phyloP scores from a whole-genome alignment of 345 rosid genomes.

The Schrenkiella parvula region DNA sequence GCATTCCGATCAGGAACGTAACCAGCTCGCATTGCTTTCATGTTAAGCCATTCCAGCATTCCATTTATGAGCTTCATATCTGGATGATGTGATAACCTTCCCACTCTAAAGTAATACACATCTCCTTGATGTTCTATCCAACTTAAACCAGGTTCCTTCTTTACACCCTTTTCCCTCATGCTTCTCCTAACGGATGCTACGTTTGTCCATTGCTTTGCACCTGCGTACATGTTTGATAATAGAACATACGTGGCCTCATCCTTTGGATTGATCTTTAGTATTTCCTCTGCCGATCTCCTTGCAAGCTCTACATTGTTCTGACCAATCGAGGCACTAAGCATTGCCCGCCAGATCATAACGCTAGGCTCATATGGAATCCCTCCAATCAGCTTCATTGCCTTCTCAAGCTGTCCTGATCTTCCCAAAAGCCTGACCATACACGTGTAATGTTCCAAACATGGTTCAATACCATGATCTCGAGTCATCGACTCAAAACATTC shows the following conservation, averaged over 20 bases:
- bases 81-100: slow-evolving; percentile 54
- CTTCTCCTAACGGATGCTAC: slow-evolving; percentile 61
- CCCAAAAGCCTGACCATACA: slow-evolving; percentile 85
- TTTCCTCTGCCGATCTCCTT: slow-evolving; percentile 46
- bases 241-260: slow-evolving; percentile 77
- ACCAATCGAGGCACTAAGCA: slow-evolving; percentile 76
- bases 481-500: slow-evolving; percentile 68
- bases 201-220: slow-evolving; percentile 56
- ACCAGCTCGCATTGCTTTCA: slow-evolving; percentile 60
- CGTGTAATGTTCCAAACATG: slow-evolving; percentile 73
- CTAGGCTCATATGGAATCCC: slow-evolving; percentile 63
- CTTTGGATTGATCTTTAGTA: slow-evolving; percentile 64
- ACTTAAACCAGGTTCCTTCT: slow-evolving; percentile 84
- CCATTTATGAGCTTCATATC: slow-evolving; percentile 65
- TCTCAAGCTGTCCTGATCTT: slow-evolving; percentile 66
- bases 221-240: slow-evolving; percentile 73
- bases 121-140: slow-evolving; percentile 78
- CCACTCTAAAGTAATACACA: slow-evolving; percentile 62
- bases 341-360: slow-evolving; percentile 79
- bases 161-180: slow-evolving; percentile 69
- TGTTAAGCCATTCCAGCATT: slow-evolving; percentile 82
- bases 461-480: slow-evolving; percentile 59
- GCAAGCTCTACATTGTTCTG: slow-evolving; percentile 69
- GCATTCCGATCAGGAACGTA: slow-evolving; percentile 52
- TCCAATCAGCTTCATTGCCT: slow-evolving; percentile 61